These are phyloP conservation scores for Penicillium sp. DNA, from an alignment of 2,329 filamentous ascomycete species.

Conservation along the genomic window DNA sequence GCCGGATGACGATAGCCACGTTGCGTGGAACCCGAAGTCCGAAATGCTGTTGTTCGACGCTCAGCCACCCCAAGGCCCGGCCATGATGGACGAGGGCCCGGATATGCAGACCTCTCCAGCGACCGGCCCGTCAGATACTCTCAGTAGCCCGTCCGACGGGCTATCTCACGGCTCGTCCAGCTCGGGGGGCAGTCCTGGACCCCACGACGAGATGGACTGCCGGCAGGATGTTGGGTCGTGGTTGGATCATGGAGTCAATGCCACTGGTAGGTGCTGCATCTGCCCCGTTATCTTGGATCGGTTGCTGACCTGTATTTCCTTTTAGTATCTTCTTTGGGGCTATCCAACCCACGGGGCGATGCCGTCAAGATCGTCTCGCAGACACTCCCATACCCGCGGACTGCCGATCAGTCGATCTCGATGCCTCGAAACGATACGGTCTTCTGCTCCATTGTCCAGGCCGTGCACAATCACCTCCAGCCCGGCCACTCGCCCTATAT, in stretches of 20 bases:
- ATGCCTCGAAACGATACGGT: slow-evolving; percentile 39
- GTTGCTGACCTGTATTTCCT: neutral
- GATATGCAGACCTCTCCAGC: slow-evolving; percentile 29
- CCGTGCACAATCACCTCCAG: slow-evolving; percentile 54
- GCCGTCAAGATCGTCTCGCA: slow-evolving; percentile 59
- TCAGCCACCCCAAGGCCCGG: slow-evolving; percentile 26
- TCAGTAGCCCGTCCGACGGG: slow-evolving; percentile 32
- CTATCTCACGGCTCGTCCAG: slow-evolving; percentile 33
- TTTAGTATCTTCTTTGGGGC: slow-evolving; percentile 39
- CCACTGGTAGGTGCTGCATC: slow-evolving; percentile 33
- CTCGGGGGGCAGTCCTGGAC: slow-evolving; percentile 31
- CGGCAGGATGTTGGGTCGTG: slow-evolving; percentile 34
- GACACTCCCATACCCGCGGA: slow-evolving; percentile 55
- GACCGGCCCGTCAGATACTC: slow-evolving; percentile 27
- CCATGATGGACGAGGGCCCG: slow-evolving; percentile 27
- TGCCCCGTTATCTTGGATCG: neutral
- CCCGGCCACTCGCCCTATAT: slow-evolving; percentile 57
- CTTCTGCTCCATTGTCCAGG: slow-evolving; percentile 55
- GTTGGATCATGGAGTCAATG: slow-evolving; percentile 39
- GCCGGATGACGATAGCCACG: slow-evolving; percentile 41
- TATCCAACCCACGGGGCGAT: slow-evolving; percentile 38
- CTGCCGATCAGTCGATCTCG: slow-evolving; percentile 33
- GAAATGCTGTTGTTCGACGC: slow-evolving; percentile 33
- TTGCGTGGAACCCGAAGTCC: slow-evolving; percentile 38
- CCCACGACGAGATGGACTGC: slow-evolving; percentile 33